These are phyloP conservation scores for Trichodelitschia bisporula DNA, from an alignment of 495 filamentous ascomycete species.

Conservation along the genomic window DNA sequence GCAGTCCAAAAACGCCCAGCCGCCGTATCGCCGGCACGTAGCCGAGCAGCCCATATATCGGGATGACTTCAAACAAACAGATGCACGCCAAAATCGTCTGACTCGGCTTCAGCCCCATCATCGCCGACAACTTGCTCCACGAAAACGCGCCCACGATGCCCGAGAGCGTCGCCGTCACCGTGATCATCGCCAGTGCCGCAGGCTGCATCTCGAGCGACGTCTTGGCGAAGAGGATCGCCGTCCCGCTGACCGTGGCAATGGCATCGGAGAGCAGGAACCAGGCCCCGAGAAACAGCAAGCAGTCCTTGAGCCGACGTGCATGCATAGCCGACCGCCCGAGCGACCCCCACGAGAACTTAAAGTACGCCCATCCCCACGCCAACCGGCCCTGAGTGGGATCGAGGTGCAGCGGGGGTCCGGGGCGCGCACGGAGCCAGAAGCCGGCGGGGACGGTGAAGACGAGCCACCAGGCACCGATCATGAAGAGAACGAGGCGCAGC, in stretches of 20 bases:
- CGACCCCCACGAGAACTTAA: slow-evolving; percentile 62
- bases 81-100: slow-evolving; percentile 87
- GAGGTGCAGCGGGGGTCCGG: slow-evolving; percentile 49
- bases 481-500: slow-evolving; percentile 50
- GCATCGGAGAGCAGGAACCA: slow-evolving; percentile 92
- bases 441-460: slow-evolving; percentile 72
- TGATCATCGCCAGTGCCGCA: slow-evolving; percentile 75
- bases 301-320: slow-evolving; percentile 59
- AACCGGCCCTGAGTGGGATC: slow-evolving; percentile 1
- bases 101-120: slow-evolving; percentile 38
- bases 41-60: slow-evolving; percentile 71
- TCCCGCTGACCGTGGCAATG: slow-evolving; percentile 86
- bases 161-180: slow-evolving; percentile 60
- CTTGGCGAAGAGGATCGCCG: slow-evolving; percentile 87
- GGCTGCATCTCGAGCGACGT: slow-evolving; percentile 76
- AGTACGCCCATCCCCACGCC: slow-evolving; percentile 46
- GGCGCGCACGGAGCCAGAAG: slow-evolving; percentile 72
- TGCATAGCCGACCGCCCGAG: slow-evolving; percentile 56
- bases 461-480: slow-evolving; percentile 90
- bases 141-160: slow-evolving; percentile 75
- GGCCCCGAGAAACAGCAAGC: slow-evolving; percentile 64
- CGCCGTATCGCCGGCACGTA: slow-evolving; percentile 61
- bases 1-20: slow-evolving; percentile 58
- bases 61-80: slow-evolving; percentile 71
- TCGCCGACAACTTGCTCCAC: slow-evolving; percentile 53